Conservation (phyloP, 2,329 filamentous ascomycete species). For the Ophioceras dolichostomum region DNA sequence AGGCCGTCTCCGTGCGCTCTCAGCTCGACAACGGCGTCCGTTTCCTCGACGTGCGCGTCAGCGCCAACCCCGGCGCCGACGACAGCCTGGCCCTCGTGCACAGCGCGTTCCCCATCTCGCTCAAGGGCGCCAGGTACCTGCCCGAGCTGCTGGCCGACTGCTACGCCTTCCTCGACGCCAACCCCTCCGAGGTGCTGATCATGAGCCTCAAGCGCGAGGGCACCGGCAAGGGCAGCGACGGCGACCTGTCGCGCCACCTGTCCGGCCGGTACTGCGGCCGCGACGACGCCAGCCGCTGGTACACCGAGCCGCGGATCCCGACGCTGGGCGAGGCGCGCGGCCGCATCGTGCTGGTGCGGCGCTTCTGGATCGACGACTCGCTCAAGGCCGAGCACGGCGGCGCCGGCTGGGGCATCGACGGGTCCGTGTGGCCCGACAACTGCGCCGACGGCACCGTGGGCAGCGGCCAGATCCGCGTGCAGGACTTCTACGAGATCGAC, state of each 20-base stretch:
- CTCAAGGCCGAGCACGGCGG: constrained; percentile 37
- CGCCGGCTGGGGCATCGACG: constrained; percentile 46
- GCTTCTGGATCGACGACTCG: constrained; percentile 55
- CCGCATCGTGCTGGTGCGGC: constrained; percentile 71
- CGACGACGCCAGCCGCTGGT: constrained; percentile 46
- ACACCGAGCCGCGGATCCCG: constrained; percentile 64
- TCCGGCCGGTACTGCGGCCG: constrained; percentile 57
- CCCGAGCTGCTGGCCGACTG: constrained; percentile 58
- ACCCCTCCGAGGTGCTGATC: constrained; percentile 73
- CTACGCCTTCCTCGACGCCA: constrained; percentile 61
- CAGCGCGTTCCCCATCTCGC: constrained; percentile 74
- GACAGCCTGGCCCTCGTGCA: constrained; percentile 75
- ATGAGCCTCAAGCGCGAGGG: constrained; percentile 89
- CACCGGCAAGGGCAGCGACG: constrained; percentile 65
- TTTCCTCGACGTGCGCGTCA: constrained; percentile 84
- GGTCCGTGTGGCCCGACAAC: constrained; percentile 73
- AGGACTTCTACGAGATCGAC: constrained; percentile 88
- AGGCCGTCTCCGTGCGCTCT: constrained; percentile 62
- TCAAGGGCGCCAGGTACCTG: constrained; percentile 75
- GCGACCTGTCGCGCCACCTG: constrained; percentile 64
- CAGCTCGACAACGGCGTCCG: constrained; percentile 86
- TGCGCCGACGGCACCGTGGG: constrained; percentile 60
- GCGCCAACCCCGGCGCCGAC: constrained; percentile 21
- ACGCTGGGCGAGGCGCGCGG: constrained; percentile 68
- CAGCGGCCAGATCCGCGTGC: constrained; percentile 67